phyloP scores from a whole-genome alignment of 306 rosid species.

The Datisca glomerata region DNA sequence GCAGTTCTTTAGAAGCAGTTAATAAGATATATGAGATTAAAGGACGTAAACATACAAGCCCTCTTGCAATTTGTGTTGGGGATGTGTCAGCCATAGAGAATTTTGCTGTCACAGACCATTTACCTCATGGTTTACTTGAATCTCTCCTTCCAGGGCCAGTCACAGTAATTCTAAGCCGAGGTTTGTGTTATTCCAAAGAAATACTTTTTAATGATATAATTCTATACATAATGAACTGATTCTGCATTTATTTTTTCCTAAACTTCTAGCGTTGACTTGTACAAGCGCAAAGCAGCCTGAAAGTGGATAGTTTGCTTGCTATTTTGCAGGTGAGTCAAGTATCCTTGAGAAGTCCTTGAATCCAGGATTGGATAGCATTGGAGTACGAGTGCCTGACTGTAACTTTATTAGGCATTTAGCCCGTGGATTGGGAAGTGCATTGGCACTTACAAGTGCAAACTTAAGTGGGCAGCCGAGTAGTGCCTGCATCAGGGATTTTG shows the following conservation, averaged over 20 bases:
- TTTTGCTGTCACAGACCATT: conserved; percentile 57
- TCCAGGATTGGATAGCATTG: conserved; percentile 80
- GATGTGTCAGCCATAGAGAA: conserved; percentile 51
- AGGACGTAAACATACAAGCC: conserved; percentile 68
- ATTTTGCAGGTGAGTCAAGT: conserved; percentile 69
- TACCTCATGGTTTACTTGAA: conserved; percentile 67
- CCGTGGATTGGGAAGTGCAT: conserved; percentile 55
- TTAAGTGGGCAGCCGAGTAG: conserved; percentile 84
- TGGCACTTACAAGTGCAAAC: conserved; percentile 94
- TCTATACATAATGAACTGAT: no score
- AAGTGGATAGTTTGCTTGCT: not conserved
- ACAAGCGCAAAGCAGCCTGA: not conserved
- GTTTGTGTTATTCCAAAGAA: conserved; percentile 22
- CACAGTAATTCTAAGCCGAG: conserved; percentile 68
- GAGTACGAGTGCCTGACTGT: conserved; percentile 81
- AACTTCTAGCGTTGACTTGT: not conserved
- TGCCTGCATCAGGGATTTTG: conserved; percentile 62
- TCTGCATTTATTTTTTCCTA: no score
- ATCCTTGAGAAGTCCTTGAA: conserved; percentile 74
- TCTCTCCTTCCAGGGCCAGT: conserved; percentile 91
- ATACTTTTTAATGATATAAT: not conserved
- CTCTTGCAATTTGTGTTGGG: conserved; percentile 74
- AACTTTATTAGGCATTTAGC: conserved; percentile 71
- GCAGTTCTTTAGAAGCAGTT: conserved; percentile 67
- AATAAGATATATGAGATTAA: conserved; percentile 68